Evolutionary conservation across 768 basidiomycete genomes (phyloP), one percentile per base, ranked within the genome.

Genomic region (Podaxis carcinomalis): DNA sequence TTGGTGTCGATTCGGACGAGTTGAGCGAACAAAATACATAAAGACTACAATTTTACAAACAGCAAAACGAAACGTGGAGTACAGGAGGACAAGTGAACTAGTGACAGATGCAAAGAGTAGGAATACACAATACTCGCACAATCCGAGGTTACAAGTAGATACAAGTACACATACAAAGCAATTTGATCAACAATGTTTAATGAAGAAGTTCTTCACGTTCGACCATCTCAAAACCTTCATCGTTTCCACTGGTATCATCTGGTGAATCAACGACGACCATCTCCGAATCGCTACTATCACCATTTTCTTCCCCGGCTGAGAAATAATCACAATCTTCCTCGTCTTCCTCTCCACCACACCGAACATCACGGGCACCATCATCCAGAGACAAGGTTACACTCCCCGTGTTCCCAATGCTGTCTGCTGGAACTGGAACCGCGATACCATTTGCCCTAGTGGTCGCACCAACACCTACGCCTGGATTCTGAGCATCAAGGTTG

Each of bases 281-380:
- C 13, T 49, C 47, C 25, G 5, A 49, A 25, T 27, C 47, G 11
- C 47, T 49, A 49, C 42, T 44, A 44, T n/a, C 42, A 44, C 13
- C 14, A 19, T 14, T 42, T 14, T 49, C 67, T 54, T 57, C 66
- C 49, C 39, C 64, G 23, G 56, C 51, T 40, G 60, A 49, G 7
- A 49, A 25, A 21, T 49, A 49, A 14, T 23, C 21, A 21, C 23
- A 49, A 5, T 23, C 21, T 23, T 49, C 47, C 11, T 23, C 25
- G 16, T 49, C 47, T 9, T 49, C 21, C 7, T 23, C 47, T 11
- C 23, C 25, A 6, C 16, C n/a, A 44, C 19, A 16, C 42, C 9
- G 19, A 44, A 19, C n/a, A 6, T 44, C 6, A 5, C n/a, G 42
- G 16, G 42, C 16, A 5, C 42, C 42, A 21, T 4, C 4, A 9